A percentile compares a stretch with the other conserved stretches of the same genome.
Evolutionary conservation across 768 basidiomycete genomes (phyloP).

Genomic region (Filobasidium floriforme): DNA sequence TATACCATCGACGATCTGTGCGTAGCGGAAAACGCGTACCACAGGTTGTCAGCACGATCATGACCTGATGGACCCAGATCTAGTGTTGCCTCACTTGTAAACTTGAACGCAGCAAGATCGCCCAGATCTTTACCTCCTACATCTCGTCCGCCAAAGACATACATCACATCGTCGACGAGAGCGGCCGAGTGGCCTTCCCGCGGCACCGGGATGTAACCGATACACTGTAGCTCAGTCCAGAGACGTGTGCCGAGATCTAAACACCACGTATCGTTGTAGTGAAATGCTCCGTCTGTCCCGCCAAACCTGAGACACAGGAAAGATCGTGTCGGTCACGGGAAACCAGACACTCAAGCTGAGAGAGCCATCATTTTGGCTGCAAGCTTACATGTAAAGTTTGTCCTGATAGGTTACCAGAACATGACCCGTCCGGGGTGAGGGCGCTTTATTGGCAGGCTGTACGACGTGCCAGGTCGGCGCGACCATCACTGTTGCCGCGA

Average conservation of each 20-base stretch:
- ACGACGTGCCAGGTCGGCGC: slow-evolving; percentile 70
- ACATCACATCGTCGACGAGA: slow-evolving; percentile 92
- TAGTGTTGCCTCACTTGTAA: slow-evolving; percentile 69
- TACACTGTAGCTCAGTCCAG: slow-evolving; percentile 91
- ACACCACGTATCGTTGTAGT: slow-evolving; percentile 98
- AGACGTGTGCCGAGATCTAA: slow-evolving; percentile 70
- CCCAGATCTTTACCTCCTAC: slow-evolving; percentile 93
- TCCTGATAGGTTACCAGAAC: slow-evolving; percentile 74
- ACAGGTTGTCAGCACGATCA: slow-evolving; percentile 15
- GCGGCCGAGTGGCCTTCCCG: slow-evolving; percentile 95
- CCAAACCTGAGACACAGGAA: slow-evolving; percentile 63
- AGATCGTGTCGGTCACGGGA: background rate
- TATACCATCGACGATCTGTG: slow-evolving; percentile 94
- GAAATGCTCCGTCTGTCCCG: slow-evolving; percentile 95
- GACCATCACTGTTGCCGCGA: slow-evolving; percentile 59
- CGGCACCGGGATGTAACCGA: slow-evolving; percentile 91
- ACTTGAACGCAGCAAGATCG: slow-evolving; percentile 93
- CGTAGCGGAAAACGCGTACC: slow-evolving; percentile 16
- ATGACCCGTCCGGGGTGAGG: slow-evolving; percentile 85
- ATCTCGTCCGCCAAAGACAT: slow-evolving; percentile 92
- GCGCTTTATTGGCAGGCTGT: slow-evolving; percentile 52
- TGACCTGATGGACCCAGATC: background rate
- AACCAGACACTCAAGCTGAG: slow-evolving; percentile 5
- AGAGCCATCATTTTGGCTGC: background rate
- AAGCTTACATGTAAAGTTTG: slow-evolving; percentile 69